Evolutionary conservation across 2,329 filamentous ascomycete species (phyloP), one percentile per base, ranked within the genome.

Genomic region (Diplodia seriata): DNA sequence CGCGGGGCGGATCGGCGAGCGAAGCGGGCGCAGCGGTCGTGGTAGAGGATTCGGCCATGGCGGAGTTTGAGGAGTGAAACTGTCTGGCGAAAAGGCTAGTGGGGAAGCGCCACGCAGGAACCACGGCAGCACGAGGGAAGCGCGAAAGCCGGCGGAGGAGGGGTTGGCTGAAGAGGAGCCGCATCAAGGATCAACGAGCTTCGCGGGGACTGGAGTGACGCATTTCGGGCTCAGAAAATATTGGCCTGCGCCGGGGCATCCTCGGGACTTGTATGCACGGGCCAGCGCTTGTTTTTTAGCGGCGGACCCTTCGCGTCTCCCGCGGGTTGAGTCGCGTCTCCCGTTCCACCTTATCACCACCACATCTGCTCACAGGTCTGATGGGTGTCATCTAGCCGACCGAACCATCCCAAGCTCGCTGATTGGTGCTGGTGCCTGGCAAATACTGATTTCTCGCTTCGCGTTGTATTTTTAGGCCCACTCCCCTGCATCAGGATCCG

Each of bases 1-100:
- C 73, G 53, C 71, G 66, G 8, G 78, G 78, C 3, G 66, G 63
- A 36, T 73, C 72, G 36, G 76, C 72, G 36, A 79, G 75, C 1
- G 72, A 72, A 31, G 49, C 38, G 43, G 59, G 59, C 18, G 50
- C 15, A 18, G 23, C 14, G 66, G n/a, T 36, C 7, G 66, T 8
- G n/a, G 49, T 29, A 20, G 55, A 20, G 23, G 33, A 18, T n/a
- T 43, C 36, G 18, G 55, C 56, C 66, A 67, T 67, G 23, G 66
- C 23, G 49, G 36, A 15, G 4, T n/a, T 43, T 26, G 55, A 7
- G 33, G 66, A 43, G 56, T 47, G 23, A 18, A 62, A 47, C 33
- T 23, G 47, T 62, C 55, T 33, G 14, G 33, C 31, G 26, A 8
- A 8, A 26, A 11, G 7, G 56, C 43, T 62, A 54, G 11, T 11